Percentiles rank a stretch among this genome's conserved stretches.
These are phyloP conservation scores for Aspergillus sp. DNA, from an alignment of 2,329 filamentous ascomycete genomes.

Conservation along the genomic window DNA sequence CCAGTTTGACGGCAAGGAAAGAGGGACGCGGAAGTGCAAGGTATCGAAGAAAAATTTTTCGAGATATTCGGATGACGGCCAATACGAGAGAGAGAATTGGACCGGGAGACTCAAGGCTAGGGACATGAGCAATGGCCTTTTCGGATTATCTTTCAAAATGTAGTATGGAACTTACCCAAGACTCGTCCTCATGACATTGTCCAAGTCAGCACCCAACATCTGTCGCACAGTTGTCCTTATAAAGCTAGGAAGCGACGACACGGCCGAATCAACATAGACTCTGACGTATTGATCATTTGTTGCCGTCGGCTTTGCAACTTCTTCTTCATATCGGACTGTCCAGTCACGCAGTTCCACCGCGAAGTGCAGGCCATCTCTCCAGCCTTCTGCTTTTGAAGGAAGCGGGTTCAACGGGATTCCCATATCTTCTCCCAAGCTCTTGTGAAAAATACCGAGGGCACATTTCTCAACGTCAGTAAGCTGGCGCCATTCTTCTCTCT, in stretches of 20 bases:
- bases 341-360: conserved; percentile 3
- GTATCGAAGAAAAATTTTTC: conserved; percentile 3
- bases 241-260: background rate
- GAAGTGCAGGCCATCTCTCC: conserved; percentile 21
- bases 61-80: too few species aligned
- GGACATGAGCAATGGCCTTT: background rate
- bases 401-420: conserved; percentile 39
- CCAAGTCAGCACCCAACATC: conserved; percentile 1
- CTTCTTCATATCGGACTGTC: conserved; percentile 5
- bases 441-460: conserved; percentile 58
- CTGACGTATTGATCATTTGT: background rate
- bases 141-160: background rate
- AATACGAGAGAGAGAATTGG: too few species aligned
- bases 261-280: background rate
- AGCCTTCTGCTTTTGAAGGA: conserved; percentile 14
- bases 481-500: conserved; percentile 58
- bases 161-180: conserved; percentile 1
- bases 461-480: conserved; percentile 59
- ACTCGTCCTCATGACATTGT: conserved; percentile 1
- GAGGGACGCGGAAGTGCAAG: conserved; percentile 4
- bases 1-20: conserved; percentile 1
- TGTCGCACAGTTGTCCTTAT: background rate
- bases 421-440: conserved; percentile 58
- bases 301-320: conserved; percentile 3
- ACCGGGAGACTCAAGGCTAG: background rate